Percentiles rank a stretch among this genome's conserved stretches.
Evolutionary conservation across 192 early-diverging fungal genomes (phyloP).

Genomic region (Podochytrium sp.): DNA sequence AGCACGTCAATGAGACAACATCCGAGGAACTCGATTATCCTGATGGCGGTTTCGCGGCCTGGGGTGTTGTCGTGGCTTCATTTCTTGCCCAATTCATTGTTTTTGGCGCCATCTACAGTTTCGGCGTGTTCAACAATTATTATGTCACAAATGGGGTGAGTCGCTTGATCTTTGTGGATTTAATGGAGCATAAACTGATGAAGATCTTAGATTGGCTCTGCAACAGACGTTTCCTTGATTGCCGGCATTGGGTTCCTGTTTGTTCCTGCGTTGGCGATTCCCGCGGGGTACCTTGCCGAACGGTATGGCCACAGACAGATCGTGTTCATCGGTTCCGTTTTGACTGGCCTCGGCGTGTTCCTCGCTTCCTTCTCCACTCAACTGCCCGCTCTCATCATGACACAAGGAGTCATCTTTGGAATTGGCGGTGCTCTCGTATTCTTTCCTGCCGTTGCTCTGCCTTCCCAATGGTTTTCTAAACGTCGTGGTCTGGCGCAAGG

Average conservation of each 20-base stretch:
- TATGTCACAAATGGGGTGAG: slow-evolving; percentile 12
- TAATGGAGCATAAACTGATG: too few species aligned
- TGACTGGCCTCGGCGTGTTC: slow-evolving; percentile 37
- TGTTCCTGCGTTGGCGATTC: slow-evolving; percentile 38
- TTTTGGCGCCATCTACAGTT: slow-evolving; percentile 23
- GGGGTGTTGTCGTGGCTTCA: slow-evolving; percentile 45
- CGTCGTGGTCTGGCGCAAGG: slow-evolving; percentile 72
- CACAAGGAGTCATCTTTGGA: slow-evolving; percentile 78
- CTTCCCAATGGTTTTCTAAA: slow-evolving; percentile 73
- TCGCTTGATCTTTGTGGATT: neutral
- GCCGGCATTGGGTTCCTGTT: slow-evolving; percentile 37
- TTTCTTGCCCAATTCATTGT: slow-evolving; percentile 51
- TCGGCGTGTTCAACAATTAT: slow-evolving; percentile 14
- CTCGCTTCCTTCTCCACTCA: slow-evolving; percentile 25
- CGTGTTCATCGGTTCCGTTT: slow-evolving; percentile 47
- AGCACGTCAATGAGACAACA: neutral
- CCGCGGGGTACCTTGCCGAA: slow-evolving; percentile 39
- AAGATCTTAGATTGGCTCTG: neutral
- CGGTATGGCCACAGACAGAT: slow-evolving; percentile 54
- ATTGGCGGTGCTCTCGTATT: slow-evolving; percentile 68
- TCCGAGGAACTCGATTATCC: slow-evolving; percentile 24
- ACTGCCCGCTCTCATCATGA: slow-evolving; percentile 53
- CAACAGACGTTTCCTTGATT: slow-evolving; percentile 35
- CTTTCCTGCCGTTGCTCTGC: slow-evolving; percentile 68
- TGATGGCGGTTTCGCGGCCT: slow-evolving; percentile 51